Conservation (phyloP, 768 basidiomycete genomes). For the Mrakia frigida region DNA sequence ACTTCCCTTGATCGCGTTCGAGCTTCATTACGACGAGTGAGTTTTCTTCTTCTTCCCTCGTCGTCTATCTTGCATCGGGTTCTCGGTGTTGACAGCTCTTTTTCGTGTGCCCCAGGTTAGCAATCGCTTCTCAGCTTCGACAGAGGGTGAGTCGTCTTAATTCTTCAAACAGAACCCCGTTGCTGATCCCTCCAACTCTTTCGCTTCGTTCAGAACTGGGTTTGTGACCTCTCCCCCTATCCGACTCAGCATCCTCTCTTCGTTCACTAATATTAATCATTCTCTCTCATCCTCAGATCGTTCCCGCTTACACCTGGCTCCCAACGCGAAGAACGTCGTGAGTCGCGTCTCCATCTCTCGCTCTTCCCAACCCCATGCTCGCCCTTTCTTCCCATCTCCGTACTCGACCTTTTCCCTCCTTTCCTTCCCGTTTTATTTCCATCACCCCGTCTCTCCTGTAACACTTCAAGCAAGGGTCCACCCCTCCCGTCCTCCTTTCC, state of each 20-base stretch:
- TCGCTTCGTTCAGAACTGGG: conserved; percentile 28
- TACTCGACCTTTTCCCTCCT: too few species aligned
- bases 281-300: conserved; percentile 17
- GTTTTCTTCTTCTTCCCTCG: background rate
- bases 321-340: conserved; percentile 9
- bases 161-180: background rate
- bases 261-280: background rate
- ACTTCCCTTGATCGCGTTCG: conserved; percentile 37
- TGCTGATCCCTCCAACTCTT: background rate
- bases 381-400: too few species aligned
- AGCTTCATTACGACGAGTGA: conserved; percentile 34
- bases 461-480: too few species aligned
- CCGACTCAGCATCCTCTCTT: background rate
- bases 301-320: conserved; percentile 33
- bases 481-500: background rate
- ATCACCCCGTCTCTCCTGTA: too few species aligned
- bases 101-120: conserved; percentile 9
- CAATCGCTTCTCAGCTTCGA: conserved; percentile 33
- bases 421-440: background rate
- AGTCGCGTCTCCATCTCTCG: conserved; percentile 25
- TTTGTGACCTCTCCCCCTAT: background rate
- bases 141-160: conserved; percentile 5
- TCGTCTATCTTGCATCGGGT: background rate
- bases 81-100: too few species aligned
- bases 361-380: too few species aligned